Base-by-base conservation (phyloP, 2,329 filamentous ascomycete genomes). In the Karstenula rhodostoma region DNA sequence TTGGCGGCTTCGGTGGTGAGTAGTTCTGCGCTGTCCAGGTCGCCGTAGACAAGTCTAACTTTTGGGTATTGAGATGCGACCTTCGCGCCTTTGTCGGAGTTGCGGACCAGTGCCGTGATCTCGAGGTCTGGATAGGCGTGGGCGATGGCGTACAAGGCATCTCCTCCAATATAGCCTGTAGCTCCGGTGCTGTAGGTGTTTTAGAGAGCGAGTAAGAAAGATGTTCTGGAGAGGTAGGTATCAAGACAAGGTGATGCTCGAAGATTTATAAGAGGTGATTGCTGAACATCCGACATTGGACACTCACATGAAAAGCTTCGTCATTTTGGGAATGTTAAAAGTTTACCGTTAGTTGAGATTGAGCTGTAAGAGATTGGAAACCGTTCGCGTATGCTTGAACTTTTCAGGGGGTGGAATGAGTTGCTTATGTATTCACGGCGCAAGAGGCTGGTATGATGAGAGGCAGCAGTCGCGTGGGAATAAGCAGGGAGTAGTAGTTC, bases 1-100 rank as follows among this genome's bases (percentile, higher is more conserved):
- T 70, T 66, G 17, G 71, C 63, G 25, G 73, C 67, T 54, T 74
- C 72, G 12, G 65, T 64, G 17, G 62, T 72, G 51, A 76, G 65
- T 0, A 76, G 60, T 10, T 72, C 68, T 37, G 62, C 59, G 48
- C 64, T 71, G 55, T 73, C 69, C 22, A 76, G 69, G 50, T 80
- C 78, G 27, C 85, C 85, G 58, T 85, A 82, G 1, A 86, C 82
- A n/a, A 86, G 76, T 15, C 77, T 77, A 53, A 84, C 73, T 6
- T 78, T 80, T 3, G 85, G 77, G 59, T 82, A 87, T 37, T 77
- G 72, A 15, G 77, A 71, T 3, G 80, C 79, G 13, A 85, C 74
- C 56, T 73, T 74, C 15, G 80, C 80, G 32, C 80, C 83, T 68
- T 81, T 83, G 63, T 82, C 81, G 48, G 77, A 79, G 67, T 82